phyloP scores from a whole-genome alignment of 441 rosid species.

The Jatropha multifida region DNA sequence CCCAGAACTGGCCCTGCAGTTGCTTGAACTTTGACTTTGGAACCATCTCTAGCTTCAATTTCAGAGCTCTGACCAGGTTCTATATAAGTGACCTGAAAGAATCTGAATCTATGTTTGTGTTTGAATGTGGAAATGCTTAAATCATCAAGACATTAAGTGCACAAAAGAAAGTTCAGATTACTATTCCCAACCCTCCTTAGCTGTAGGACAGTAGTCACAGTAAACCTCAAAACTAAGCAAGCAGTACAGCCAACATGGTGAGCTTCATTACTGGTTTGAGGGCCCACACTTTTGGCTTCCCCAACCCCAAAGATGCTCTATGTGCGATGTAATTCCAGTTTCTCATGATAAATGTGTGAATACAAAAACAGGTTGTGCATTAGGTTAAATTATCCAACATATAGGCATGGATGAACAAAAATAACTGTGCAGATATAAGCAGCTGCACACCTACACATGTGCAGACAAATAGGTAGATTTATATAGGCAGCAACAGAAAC shows the following conservation, averaged over 20 bases:
- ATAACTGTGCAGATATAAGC: not conserved
- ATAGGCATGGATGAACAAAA: not conserved
- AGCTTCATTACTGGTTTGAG: not conserved
- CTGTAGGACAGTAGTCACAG: not conserved
- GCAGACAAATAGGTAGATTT: not conserved
- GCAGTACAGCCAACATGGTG: not conserved
- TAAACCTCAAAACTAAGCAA: not conserved
- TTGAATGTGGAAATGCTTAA: slow-evolving; percentile 11
- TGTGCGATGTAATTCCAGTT: not conserved
- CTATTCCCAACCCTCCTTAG: not conserved
- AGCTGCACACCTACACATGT: not conserved
- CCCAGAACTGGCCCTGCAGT: slow-evolving; percentile 91
- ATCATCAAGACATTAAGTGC: not conserved
- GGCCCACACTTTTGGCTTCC: not conserved
- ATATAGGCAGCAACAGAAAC: not conserved
- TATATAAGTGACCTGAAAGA: slow-evolving; percentile 65
- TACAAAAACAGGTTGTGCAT: not conserved
- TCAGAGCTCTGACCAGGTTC: slow-evolving; percentile 72
- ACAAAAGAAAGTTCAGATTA: not conserved
- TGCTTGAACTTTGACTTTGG: slow-evolving; percentile 57
- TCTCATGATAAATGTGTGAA: not conserved
- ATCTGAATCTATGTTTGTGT: slow-evolving; percentile 19
- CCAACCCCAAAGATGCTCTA: not conserved
- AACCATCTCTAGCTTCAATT: slow-evolving; percentile 46
- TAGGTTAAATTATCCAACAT: not conserved